Evolutionary conservation across 2,329 filamentous ascomycete species (phyloP).

Genomic region (Neobulgaria alba): DNA sequence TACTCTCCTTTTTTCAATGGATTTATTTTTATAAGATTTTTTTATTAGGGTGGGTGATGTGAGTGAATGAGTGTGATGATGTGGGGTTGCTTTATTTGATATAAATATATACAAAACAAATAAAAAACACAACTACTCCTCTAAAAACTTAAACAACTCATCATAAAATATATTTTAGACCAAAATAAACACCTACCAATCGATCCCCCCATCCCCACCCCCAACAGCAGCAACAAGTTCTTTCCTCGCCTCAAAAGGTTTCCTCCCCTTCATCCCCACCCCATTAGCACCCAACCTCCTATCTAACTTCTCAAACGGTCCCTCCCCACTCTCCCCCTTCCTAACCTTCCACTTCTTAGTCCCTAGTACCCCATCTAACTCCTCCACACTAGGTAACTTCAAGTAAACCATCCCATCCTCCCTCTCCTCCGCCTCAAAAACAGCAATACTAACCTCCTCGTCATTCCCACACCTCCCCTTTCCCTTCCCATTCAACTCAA

Average conservation of each 20-base stretch:
- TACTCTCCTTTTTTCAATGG: no score
- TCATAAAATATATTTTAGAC: no score
- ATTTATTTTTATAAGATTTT: no score
- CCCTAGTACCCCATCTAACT: slow-evolving; percentile 70
- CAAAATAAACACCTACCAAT: no score
- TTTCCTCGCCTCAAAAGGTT: slow-evolving; percentile 19
- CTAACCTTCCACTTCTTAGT: slow-evolving; percentile 72
- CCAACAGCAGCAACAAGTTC: slow-evolving; percentile 14
- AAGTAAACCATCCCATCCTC: slow-evolving; percentile 72
- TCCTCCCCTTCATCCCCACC: slow-evolving; percentile 22
- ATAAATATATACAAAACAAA: no score
- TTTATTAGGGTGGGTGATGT: no score
- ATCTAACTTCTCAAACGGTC: slow-evolving; percentile 29
- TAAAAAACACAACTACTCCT: no score
- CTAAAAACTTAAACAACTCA: no score
- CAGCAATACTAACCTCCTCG: slow-evolving; percentile 67
- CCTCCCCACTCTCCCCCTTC: slow-evolving; percentile 50
- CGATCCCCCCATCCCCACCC: slow-evolving; percentile 13
- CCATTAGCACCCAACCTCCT: slow-evolving; percentile 22
- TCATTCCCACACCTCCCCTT: slow-evolving; percentile 70
- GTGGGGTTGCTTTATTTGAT: no score
- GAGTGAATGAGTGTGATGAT: no score
- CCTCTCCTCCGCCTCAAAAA: slow-evolving; percentile 68
- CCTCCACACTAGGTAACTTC: slow-evolving; percentile 69
- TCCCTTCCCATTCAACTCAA: slow-evolving; percentile 57